These are phyloP conservation scores for Alternaria rosae DNA, from an alignment of 2,329 filamentous ascomycete species.

Conservation along the genomic window DNA sequence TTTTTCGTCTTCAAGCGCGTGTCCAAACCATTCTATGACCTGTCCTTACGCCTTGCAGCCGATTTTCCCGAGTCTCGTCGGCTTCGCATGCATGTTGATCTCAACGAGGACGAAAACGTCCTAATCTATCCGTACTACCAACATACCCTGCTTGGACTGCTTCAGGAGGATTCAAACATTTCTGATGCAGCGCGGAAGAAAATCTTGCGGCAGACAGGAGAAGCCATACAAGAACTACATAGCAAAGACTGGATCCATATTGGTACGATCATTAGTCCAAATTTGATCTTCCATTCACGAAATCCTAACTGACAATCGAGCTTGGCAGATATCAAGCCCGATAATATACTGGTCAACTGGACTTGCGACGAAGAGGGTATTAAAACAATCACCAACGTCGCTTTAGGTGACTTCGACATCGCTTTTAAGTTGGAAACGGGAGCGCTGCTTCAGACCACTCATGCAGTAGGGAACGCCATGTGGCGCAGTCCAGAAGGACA, in stretches of 20 bases:
- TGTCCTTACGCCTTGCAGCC: conserved; percentile 41
- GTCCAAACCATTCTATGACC: conserved; percentile 40
- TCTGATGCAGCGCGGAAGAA: conserved; percentile 38
- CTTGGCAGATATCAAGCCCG: conserved; percentile 50
- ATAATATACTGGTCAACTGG: conserved; percentile 51
- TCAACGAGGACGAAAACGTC: conserved; percentile 42
- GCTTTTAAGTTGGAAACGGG: conserved; percentile 42
- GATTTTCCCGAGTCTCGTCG: conserved; percentile 42
- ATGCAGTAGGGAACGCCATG: conserved; percentile 50
- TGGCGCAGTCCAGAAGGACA: conserved; percentile 53
- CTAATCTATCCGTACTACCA: conserved; percentile 49
- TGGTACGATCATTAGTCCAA: conserved; percentile 33
- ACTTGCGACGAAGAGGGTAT: conserved; percentile 41
- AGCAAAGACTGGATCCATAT: conserved; percentile 48
- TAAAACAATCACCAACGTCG: conserved; percentile 43
- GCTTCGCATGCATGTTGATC: conserved; percentile 50
- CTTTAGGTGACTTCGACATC: conserved; percentile 50
- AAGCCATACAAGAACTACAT: conserved; percentile 50
- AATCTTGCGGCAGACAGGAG: conserved; percentile 43
- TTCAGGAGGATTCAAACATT: conserved; percentile 44
- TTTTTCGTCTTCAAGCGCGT: conserved; percentile 47
- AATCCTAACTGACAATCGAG: conserved; percentile 27
- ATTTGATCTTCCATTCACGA: conserved; percentile 19
- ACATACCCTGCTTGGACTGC: conserved; percentile 43
- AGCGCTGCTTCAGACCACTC: conserved; percentile 30